A percentile compares a stretch with the other conserved stretches of the same genome.
Evolutionary conservation across 768 basidiomycete species (phyloP).

Genomic region (Vararia minispora): DNA sequence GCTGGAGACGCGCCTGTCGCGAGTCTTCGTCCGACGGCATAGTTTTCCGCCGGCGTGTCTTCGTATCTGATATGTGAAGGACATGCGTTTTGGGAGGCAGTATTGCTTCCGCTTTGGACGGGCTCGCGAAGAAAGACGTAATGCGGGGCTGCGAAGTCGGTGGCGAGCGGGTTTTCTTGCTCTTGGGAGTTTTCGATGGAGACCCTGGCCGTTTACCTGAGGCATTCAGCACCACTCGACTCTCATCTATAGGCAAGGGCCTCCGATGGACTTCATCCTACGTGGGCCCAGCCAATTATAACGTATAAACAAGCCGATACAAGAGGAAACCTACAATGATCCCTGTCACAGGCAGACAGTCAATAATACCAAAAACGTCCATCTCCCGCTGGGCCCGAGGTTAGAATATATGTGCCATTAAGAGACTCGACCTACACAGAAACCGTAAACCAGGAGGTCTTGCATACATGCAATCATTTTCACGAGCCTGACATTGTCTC

Average conservation of each 20-base stretch:
- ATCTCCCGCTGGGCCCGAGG: slow-evolving; percentile 53
- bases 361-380: slow-evolving; percentile 69
- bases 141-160: slow-evolving; percentile 15
- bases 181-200: slow-evolving; percentile 17
- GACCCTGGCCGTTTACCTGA: slow-evolving; percentile 13
- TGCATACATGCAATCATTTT: slow-evolving; percentile 62
- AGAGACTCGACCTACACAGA: slow-evolving; percentile 34
- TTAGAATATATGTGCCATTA: slow-evolving; percentile 3
- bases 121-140: slow-evolving; percentile 14
- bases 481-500: slow-evolving; percentile 39
- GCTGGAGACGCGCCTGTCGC: slow-evolving; percentile 49
- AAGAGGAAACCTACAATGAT: slow-evolving; percentile 44
- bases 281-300: background rate
- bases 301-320: too few species aligned
- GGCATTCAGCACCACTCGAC: background rate
- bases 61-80: slow-evolving; percentile 53
- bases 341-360: slow-evolving; percentile 55
- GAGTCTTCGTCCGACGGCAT: slow-evolving; percentile 52
- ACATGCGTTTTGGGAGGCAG: slow-evolving; percentile 11
- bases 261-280: slow-evolving; percentile 42
- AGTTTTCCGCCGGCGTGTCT: slow-evolving; percentile 42
- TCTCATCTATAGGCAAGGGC: slow-evolving; percentile 6
- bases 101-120: background rate
- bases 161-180: slow-evolving; percentile 18
- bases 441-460: slow-evolving; percentile 34